Conservation (phyloP, 169 alveolate genomes). For the Plasmodium fragile region DNA sequence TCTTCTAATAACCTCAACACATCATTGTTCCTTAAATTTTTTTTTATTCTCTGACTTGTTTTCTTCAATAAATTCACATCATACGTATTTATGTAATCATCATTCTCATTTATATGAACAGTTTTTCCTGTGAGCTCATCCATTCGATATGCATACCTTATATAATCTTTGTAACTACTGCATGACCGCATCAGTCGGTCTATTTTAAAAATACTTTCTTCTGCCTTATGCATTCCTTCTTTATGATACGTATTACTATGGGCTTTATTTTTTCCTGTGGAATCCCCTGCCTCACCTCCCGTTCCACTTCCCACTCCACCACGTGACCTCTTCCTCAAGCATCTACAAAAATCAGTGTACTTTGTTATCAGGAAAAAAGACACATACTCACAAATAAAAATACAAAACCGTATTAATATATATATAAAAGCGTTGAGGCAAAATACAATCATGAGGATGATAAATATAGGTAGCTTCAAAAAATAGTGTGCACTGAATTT, state of each 20-base stretch:
- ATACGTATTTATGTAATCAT: constrained; percentile 59
- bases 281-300: too few species aligned
- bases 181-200: constrained; percentile 43
- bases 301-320: background rate
- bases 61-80: constrained; percentile 72
- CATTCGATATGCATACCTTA: constrained; percentile 67
- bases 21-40: constrained; percentile 22
- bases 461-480: constrained; percentile 53
- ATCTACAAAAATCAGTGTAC: constrained; percentile 30
- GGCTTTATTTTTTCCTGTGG: background rate
- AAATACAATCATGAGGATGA: constrained; percentile 50
- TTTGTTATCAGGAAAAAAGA: constrained; percentile 45
- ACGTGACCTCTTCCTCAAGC: background rate
- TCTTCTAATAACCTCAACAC: constrained; percentile 53
- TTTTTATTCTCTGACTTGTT: constrained; percentile 52
- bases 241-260: background rate
- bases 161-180: constrained; percentile 42
- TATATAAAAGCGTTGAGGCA: constrained; percentile 61
- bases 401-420: constrained; percentile 39
- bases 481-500: constrained; percentile 56
- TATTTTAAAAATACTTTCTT: constrained; percentile 44
- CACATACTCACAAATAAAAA: constrained; percentile 33
- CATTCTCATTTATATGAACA: constrained; percentile 56
- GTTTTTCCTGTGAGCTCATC: constrained; percentile 65
- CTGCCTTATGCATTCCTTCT: background rate